Evolutionary conservation across 1,284 basidiomycete genomes (phyloP), one percentile per base, ranked within the genome.

Genomic region (Pyrrhoderma lamaoense): DNA sequence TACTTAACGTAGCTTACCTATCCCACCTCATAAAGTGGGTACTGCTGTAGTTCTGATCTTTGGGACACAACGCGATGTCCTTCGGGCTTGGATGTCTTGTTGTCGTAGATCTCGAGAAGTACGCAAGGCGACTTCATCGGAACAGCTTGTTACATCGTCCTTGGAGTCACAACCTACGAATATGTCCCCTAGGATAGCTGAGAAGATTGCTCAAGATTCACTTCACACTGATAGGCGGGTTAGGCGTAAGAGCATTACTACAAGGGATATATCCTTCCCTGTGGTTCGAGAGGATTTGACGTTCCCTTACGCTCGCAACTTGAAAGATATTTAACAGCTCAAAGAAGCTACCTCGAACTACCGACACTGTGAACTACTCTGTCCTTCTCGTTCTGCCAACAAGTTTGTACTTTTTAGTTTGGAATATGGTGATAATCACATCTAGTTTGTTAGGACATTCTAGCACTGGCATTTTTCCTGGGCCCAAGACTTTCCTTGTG

Each of bases 1-100:
- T 19, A 22, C 18, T 35, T 22, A 16, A 14, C n/a, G 16, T 49
- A 11, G 16, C 40, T 43, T 39, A 25, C 9, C 35, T 44, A 16
- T 18, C 48, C 21, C 50, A 31, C 27, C 27, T 31, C 27, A 31
- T 31, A 11, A 31, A 75, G 74, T 71, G 53, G 65, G 72, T 9
- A 71, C 64, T 3, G 64, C 70, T 23, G 60, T 72, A 11, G 60
- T 74, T 13, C 36, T 73, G 35, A 68, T 75, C 40, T 76, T 76
- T 57, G 73, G 67, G 1, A 71, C 73, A 0, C 73, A 74, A 60
- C 54, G 49, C 68, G 72, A 74, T 56, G 69, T 74, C 46, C 49
- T 73, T 8, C 59, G 61, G n/a, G 69, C 60, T 0, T 45, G 71
- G 16, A 67, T 64, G 55, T 72, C 72, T 58, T 72, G 70, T 70